Evolutionary conservation across 2,329 filamentous ascomycete genomes (phyloP).

Genomic region (Graphiopsis chlorocephala): DNA sequence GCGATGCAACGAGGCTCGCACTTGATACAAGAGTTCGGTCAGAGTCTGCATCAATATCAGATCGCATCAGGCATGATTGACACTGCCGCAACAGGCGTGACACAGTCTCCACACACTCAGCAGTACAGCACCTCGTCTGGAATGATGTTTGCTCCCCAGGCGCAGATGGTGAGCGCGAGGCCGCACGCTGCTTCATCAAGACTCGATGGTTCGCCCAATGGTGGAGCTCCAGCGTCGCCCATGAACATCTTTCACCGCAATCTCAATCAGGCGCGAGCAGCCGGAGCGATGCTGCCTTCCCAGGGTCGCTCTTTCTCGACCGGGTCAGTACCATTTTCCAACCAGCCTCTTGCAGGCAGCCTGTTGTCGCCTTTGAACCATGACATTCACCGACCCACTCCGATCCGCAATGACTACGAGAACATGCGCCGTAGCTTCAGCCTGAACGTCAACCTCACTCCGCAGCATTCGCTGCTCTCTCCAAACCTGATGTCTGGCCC

Average conservation of each 20-base stretch:
- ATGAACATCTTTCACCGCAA: background rate
- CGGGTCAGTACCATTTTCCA: background rate
- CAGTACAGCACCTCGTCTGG: background rate
- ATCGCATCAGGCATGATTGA: background rate
- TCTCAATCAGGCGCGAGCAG: background rate
- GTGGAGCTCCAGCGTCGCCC: background rate
- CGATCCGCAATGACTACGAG: background rate
- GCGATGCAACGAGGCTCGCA: background rate
- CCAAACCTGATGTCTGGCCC: background rate
- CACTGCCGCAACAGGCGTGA: background rate
- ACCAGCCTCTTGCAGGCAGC: background rate
- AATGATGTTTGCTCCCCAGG: background rate
- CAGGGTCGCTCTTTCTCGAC: background rate
- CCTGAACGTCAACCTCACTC: constrained; percentile 10
- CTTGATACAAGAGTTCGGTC: background rate
- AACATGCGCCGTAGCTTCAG: constrained; percentile 12
- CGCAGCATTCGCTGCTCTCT: background rate
- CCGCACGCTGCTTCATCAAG: background rate
- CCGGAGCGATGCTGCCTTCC: background rate
- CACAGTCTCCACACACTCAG: background rate
- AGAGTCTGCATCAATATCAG: background rate
- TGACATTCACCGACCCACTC: too few relatives aligned
- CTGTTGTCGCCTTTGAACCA: background rate
- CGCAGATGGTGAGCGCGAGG: background rate
- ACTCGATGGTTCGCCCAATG: background rate